Evolutionary conservation across 441 rosid genomes (phyloP), one percentile per base, ranked within the genome.

Genomic region (Adansonia grandidieri): DNA sequence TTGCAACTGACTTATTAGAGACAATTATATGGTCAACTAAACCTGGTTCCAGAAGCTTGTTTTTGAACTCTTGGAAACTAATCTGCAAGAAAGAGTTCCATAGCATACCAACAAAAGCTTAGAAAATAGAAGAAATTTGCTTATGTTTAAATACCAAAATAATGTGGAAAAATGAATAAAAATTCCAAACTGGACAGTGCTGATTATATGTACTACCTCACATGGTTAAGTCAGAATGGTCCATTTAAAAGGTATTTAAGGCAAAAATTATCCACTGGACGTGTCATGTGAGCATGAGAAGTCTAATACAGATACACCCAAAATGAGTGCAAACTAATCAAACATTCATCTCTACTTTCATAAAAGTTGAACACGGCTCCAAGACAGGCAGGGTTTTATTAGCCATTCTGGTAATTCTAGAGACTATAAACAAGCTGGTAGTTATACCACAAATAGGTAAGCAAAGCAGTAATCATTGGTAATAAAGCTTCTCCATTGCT

Each of bases 61-160:
- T 90, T 67, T 87, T 90, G 84, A 90, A 90, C 84, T 91, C 96
- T 66, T 91, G 96, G 85, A 91, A 91, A 74, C 92, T 90, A 80
- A 91, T 90, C 93, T 91, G 91, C 66, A 79, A 79, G 28, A 13
- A 78, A 78, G 50, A 63, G 66, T 53, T 14, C 10, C 54, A 53
- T 5, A 17, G 4, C 47, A 66, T 2, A 14, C 22, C 22, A 66
- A 24, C 37, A 74, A 8, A 73, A 54, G 17, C 5, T 71, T 68
- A 40, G 24, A 22, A 74, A 14, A 48, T 17, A 20, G 19, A 80
- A 4, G 15, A 14, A 58, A 17, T 6, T 67, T 40, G 22, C 40
- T 15, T 2, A 17, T 9, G 15, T 40, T 51, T 66, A 65, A 22
- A 22, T 0, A 15, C 20, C 22, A 75, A 68, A 68, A 40, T 19